Evolutionary conservation across 768 basidiomycete species (phyloP).

Genomic region (Trametes cinnabarina): DNA sequence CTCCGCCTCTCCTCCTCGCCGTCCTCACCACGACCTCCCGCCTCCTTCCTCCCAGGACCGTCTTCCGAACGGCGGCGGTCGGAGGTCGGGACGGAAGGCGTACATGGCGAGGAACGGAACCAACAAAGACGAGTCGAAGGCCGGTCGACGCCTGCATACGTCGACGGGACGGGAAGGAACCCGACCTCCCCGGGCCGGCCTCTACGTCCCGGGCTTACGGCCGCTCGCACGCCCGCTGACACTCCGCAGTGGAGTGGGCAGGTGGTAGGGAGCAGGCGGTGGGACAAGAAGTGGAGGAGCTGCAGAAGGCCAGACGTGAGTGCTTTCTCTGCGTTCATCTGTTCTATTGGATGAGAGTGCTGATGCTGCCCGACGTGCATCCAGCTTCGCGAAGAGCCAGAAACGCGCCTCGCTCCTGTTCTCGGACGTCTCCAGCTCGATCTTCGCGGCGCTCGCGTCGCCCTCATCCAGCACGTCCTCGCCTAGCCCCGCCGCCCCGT

Average conservation of each 20-base stretch:
- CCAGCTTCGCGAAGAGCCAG: slow-evolving; percentile 63
- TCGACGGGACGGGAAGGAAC: slow-evolving; percentile 8
- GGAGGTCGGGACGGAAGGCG: not conserved
- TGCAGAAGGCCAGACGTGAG: slow-evolving; percentile 56
- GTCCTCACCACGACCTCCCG: slow-evolving; percentile 1
- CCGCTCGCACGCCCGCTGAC: slow-evolving; percentile 31
- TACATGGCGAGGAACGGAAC: slow-evolving; percentile 11
- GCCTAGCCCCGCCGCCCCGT: slow-evolving; percentile 26
- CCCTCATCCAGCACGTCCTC: slow-evolving; percentile 29
- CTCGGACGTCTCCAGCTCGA: slow-evolving; percentile 60
- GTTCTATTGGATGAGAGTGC: not conserved
- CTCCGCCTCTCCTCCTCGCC: not conserved
- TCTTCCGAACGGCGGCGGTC: not conserved
- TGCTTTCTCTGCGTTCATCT: slow-evolving; percentile 18
- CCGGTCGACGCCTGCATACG: slow-evolving; percentile 17
- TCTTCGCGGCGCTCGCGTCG: slow-evolving; percentile 46
- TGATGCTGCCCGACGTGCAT: slow-evolving; percentile 1
- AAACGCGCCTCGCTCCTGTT: slow-evolving; percentile 67
- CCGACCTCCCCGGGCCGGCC: slow-evolving; percentile 34
- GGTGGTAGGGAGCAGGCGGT: slow-evolving; percentile 49
- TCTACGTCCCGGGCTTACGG: slow-evolving; percentile 42
- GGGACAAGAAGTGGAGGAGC: slow-evolving; percentile 58
- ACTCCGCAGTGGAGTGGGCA: slow-evolving; percentile 34
- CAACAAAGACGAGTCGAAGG: slow-evolving; percentile 10
- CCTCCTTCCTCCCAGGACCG: slow-evolving; percentile 25